Base-by-base conservation (phyloP, 2,329 filamentous ascomycete genomes). In the Parascedosporium putredinis region DNA sequence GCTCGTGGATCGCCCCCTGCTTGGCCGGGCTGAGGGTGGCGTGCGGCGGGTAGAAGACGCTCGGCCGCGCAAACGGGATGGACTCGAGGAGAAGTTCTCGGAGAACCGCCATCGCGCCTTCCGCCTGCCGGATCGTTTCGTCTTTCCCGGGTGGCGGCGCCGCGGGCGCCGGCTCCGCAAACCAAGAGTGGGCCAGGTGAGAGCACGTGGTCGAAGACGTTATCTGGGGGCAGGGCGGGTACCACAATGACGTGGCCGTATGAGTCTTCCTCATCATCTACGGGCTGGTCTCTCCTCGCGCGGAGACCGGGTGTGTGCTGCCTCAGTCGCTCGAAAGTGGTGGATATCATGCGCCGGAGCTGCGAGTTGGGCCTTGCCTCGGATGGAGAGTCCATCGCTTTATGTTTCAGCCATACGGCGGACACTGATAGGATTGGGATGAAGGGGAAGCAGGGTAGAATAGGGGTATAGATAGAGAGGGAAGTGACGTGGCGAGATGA, bases 31-130 rank as follows among this genome's bases (percentile, higher is more conserved):
- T 44, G 3, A 42, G 38, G 3, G 47, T 33, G 10, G 47, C 38
- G 22, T 50, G 38, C 12, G 47, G 47, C 20, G 47, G 47, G 47
- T 50, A 50, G 16, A 50, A 50, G 12, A 23, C 38, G 29, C 27
- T 50, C 2, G 40, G 27, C 16, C 24, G 33, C 14, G 33, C 47
- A n/a, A 44, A 50, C n/a, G 36, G 34, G 38, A 50, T 25, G 20
- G 47, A 50, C 36, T 50, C 38, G 38, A 20, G 10, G 2, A 50
- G 47, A 12, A 50, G 47, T 27, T 44, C 27, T 6, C 38, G 3
- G 2, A 50, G 38, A 2, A 40, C 45, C 8, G 20, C 27, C n/a
- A 22, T 38, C 7, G 47, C 47, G 22, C 18, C 31, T 22, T 33
- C 47, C 14, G 33, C 33, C 16, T 45, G 24, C 9, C 9, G 23